phyloP scores from a whole-genome alignment of 2,329 filamentous ascomycete genomes.

The Gnomoniopsis sp. region DNA sequence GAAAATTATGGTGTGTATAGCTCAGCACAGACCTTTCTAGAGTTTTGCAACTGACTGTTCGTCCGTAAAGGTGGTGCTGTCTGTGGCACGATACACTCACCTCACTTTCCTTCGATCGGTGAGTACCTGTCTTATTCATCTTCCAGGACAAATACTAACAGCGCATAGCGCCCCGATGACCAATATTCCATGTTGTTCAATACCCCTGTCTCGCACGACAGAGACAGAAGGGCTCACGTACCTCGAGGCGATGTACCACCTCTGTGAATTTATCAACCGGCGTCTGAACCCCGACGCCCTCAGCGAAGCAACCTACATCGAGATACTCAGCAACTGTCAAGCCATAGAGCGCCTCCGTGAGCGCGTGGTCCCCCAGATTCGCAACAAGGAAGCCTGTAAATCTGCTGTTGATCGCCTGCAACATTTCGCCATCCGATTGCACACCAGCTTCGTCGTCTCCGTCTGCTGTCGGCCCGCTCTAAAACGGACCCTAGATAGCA shows the following conservation, averaged over 20 bases:
- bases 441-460: constrained; percentile 63
- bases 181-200: constrained; percentile 53
- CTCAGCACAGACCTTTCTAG: background rate
- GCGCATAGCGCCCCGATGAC: constrained; percentile 56
- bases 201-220: constrained; percentile 42
- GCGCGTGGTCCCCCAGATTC: constrained; percentile 49
- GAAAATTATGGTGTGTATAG: constrained; percentile 51
- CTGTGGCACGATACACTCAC: constrained; percentile 66
- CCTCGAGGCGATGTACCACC: constrained; percentile 62
- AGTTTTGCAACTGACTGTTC: constrained; percentile 20
- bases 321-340: constrained; percentile 57
- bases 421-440: constrained; percentile 61
- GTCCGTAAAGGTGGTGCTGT: constrained; percentile 50
- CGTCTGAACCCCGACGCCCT: constrained; percentile 54
- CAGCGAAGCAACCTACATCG: constrained; percentile 45
- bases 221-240: constrained; percentile 52
- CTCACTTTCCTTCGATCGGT: constrained; percentile 64
- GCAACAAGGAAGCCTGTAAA: constrained; percentile 60
- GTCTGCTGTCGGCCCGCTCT: constrained; percentile 63
- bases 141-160: background rate
- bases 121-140: constrained; percentile 17
- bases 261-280: constrained; percentile 58
- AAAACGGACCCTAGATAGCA: constrained; percentile 46
- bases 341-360: constrained; percentile 50
- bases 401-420: constrained; percentile 61